Evolutionary conservation across 2,329 filamentous ascomycete genomes (phyloP).

Genomic region (Trichoderma lentiforme): DNA sequence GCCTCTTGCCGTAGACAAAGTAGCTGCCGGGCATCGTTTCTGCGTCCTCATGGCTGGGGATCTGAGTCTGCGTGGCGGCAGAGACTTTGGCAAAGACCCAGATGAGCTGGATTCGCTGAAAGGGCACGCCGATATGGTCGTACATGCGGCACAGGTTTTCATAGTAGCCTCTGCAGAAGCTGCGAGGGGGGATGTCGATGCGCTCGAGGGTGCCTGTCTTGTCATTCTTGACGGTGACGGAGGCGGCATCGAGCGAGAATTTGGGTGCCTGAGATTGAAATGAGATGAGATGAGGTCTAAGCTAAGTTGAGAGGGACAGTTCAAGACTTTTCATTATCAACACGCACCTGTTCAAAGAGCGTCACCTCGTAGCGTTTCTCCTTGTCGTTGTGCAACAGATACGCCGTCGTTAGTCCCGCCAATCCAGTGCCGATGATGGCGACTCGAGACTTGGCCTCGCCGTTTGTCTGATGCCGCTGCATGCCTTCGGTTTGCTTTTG

Average conservation of each 20-base stretch:
- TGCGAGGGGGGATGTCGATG: conserved; percentile 40
- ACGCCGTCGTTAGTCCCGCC: conserved; percentile 36
- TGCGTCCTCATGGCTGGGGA: conserved; percentile 10
- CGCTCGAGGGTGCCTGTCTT: conserved; percentile 31
- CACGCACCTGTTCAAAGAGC: conserved; percentile 37
- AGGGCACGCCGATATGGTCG: conserved; percentile 48
- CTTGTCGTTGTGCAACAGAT: conserved; percentile 34
- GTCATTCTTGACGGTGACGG: conserved; percentile 35
- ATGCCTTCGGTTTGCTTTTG: neutral
- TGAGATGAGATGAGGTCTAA: neutral
- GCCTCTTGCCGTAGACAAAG: conserved; percentile 53
- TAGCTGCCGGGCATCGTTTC: conserved; percentile 35
- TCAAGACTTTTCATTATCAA: neutral
- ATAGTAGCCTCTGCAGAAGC: conserved; percentile 47
- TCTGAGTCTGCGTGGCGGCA: neutral
- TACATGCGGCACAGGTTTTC: conserved; percentile 55
- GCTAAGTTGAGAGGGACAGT: neutral
- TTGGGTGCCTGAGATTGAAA: conserved; percentile 28
- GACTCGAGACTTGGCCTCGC: conserved; percentile 20
- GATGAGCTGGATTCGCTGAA: conserved; percentile 49
- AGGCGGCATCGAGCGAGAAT: conserved; percentile 39
- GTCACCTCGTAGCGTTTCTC: conserved; percentile 33
- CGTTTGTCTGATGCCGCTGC: neutral
- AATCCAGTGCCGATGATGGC: conserved; percentile 39
- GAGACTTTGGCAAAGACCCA: conserved; percentile 46